Evolutionary conservation across 31 red algal genomes (phyloP), one percentile per base, ranked within the genome.

Genomic region (Asparagopsis taxiformis): DNA sequence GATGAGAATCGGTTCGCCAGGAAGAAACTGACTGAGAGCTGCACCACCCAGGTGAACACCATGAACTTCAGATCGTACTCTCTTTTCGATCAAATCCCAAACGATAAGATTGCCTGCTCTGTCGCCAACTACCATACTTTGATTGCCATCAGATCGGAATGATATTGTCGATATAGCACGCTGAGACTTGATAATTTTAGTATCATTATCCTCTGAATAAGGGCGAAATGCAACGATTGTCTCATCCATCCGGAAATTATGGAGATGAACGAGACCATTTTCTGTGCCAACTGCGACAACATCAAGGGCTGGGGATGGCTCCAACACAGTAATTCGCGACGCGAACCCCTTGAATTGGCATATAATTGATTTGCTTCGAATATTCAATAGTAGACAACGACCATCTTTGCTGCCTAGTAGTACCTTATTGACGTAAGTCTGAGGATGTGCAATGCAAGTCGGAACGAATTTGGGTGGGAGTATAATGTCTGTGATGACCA

Each of bases 381-480:
- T 34, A 56, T 99, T 91, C 13, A 89, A 22, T 0, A 99, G 81
- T 11, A 87, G 51, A 25, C 90, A 62, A 9, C 88, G 59, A 10
- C 96, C 96, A 35, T 94, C 77, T 22, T 34, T 65, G 6, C 82
- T 79, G 6, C 79, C 96, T 0, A 99, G 39, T 8, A 94, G 70
- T 3, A 99, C 46, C 75, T 92, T 94, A 74, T 99, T 94, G 21
- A 99, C 29, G 60, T 94, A 94, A 8, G 88, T 94, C 13, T 69
- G 75, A 7, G 85, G 90, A 65, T 91, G 94, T n/a, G 77, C 56
- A 43, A 84, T 68, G 49, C 62, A 22, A 3, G 82, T 71, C 4
- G 73, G 60, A 6, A 28, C 24, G 37, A 85, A 94, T 22, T 62
- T 67, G 15, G 59, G 36, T 24, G 81, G 89, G 7, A 94, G 29